Base-by-base conservation (phyloP, 768 basidiomycete species). In the Suillus clintonianus region DNA sequence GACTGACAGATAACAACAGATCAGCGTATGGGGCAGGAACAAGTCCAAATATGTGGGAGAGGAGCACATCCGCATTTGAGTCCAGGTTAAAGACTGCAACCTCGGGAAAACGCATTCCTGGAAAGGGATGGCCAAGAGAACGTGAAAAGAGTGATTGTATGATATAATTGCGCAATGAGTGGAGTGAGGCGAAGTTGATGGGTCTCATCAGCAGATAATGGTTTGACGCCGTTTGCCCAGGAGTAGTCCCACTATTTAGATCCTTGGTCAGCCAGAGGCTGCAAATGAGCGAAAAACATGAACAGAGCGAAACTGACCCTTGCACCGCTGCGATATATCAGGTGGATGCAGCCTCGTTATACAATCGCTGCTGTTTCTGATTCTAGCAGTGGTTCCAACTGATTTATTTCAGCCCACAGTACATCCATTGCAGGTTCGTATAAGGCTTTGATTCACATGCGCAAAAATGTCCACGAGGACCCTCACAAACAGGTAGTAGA, bases 1-100 rank as follows among this genome's bases (percentile, higher is more conserved):
- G 14, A 0, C 24, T 14, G 3, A 24, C 27, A 15, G 6, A 15
- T 13, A 24, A 48, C 47, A 27, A 15, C 89, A 5, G 11, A 10
- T 3, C 11, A 13, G 45, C 45, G 22, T 47, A 22, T 11, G 45
- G 24, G 13, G 13, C 6, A 27, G 24, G 47, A 48, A 27, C 14
- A 27, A 15, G 14, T 27, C 11, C 13, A 39, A 39, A 24, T 24
- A 3, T 24, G 7, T 2, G n/a, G 10, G n/a, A 45, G 43, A n/a
- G 42, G 10, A 74, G 68, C 78, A 71, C 43, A 19, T n/a, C 42
- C 4, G 19, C 10, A 8, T 43, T 10, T 7, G n/a, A 43, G 19
- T 10, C n/a, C n/a, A n/a, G 43, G 22, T 24, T 22, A 24, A 47
- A 2, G 13, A 24, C 13, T 13, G 13, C 47, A 24, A 22, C 22